These are phyloP conservation scores for Lepiota brunneoincarnata DNA, from an alignment of 768 basidiomycete genomes.

Conservation along the genomic window DNA sequence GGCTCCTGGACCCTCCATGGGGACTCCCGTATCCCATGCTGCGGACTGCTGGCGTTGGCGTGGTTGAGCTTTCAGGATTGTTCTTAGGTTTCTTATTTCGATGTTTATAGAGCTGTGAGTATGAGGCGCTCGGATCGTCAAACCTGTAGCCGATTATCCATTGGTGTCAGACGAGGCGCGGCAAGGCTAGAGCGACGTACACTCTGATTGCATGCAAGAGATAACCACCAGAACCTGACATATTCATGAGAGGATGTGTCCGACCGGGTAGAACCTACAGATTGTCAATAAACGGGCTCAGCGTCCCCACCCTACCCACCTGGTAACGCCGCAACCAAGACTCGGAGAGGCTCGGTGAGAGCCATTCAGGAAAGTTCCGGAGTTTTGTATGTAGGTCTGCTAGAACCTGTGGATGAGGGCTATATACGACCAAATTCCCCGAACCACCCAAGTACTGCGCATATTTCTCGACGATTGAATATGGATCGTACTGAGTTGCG, in stretches of 20 bases:
- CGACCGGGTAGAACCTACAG: conserved; percentile 83
- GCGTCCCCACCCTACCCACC: conserved; percentile 24
- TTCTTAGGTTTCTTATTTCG: conserved; percentile 34
- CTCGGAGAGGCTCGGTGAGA: conserved; percentile 82
- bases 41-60: background rate
- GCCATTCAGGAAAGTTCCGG: conserved; percentile 60
- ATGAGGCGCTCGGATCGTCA: conserved; percentile 62
- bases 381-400: conserved; percentile 73
- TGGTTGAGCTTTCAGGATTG: conserved; percentile 11
- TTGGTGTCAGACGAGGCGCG: background rate
- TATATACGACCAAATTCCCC: conserved; percentile 82
- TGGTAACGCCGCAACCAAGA: conserved; percentile 89
- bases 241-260: conserved; percentile 93
- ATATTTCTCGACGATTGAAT: conserved; percentile 72
- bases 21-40: background rate
- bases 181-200: conserved; percentile 34
- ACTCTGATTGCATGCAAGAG: conserved; percentile 85
- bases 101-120: conserved; percentile 47
- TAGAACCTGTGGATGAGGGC: conserved; percentile 68
- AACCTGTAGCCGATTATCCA: conserved; percentile 38
- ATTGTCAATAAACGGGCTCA: background rate
- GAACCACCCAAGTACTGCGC: conserved; percentile 82
- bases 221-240: conserved; percentile 86
- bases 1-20: background rate
- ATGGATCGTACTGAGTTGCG: conserved; percentile 82